Percentiles rank a stretch among this genome's conserved stretches.
phyloP scores from a whole-genome alignment of 352 stramenopile genomes.

The Phytophthora idaei region DNA sequence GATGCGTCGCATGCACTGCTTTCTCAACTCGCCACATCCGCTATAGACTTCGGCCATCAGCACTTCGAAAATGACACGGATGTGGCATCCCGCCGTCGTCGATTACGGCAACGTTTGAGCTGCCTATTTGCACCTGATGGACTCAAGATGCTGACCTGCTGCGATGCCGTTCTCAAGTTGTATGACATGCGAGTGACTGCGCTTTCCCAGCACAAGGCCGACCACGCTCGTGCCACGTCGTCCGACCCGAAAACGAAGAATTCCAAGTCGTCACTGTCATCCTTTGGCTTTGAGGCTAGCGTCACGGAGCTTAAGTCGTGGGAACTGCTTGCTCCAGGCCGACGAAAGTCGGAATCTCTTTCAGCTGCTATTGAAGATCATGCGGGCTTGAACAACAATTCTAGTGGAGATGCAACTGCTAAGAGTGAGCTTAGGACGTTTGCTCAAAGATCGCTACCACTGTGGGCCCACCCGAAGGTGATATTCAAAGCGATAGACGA shows the following conservation, averaged over 20 bases:
- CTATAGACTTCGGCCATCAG: conserved; percentile 59
- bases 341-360: conserved; percentile 40
- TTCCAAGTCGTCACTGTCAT: conserved; percentile 57
- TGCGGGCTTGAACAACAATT: conserved; percentile 5
- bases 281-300: conserved; percentile 72
- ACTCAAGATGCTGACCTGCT: conserved; percentile 69
- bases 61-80: conserved; percentile 67
- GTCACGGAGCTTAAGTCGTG: conserved; percentile 68
- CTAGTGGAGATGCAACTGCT: conserved; percentile 22
- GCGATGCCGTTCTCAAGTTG: conserved; percentile 66
- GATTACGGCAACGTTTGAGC: conserved; percentile 58
- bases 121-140: conserved; percentile 73
- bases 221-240: conserved; percentile 35
- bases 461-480: conserved; percentile 83
- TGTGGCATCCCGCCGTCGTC: conserved; percentile 51
- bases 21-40: conserved; percentile 69
- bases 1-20: conserved; percentile 75
- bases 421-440: conserved; percentile 79
- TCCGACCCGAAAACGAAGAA: conserved; percentile 41
- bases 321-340: conserved; percentile 44
- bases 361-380: conserved; percentile 16
- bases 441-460: conserved; percentile 58
- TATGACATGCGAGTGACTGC: conserved; percentile 59
- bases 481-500: conserved; percentile 64
- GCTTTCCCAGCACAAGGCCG: conserved; percentile 38